Evolutionary conservation across 805 yeast species (phyloP), one percentile per base, ranked within the genome.

Genomic region (Kuraishia cidri): DNA sequence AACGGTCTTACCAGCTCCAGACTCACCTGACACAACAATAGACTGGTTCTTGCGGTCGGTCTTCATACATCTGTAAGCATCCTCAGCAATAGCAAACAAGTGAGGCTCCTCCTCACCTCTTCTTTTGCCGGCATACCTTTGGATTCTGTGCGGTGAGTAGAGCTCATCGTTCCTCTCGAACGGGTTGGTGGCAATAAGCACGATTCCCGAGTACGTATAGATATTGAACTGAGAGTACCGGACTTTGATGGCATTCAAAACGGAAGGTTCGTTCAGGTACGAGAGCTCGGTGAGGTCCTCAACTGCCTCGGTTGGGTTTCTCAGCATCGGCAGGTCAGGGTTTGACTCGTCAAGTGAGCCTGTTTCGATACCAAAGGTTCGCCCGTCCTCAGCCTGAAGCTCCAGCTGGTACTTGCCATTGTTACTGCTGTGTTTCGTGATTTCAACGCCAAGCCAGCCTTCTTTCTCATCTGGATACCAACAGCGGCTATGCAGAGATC

Each of bases 1-100:
- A 26, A 90, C 97, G 4, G 97, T 92, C 50, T 90, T 92, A 57
- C 98, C 98, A 19, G 98, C 97, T 58, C 98, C 98, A 5, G 95
- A 84, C 60, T 90, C 98, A 60, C 98, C 98, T 46, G 88, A 77
- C 12, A 90, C 97, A 12, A 90, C 96, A 41, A 90, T 88, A 1
- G 98, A 90, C 61, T 90, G 98, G 61, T 90, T 88, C 46, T 75
- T 69, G 26, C 72, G 64, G 46, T 86, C 94, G 31, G 79, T 69
- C 48, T 83, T 81, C 98, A 90, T 90, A 52, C 94, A 80, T 47
- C 95, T 71, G 55, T 87, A 88, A 5, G 97, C 97, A 49, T 92
- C 97, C 58, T 88, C 97, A 18, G 98, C 97, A 46, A 90, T 90
- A 29, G 97, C 96, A 57, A 90, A 90, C 52, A 90, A 66, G 65